Percentiles rank a stretch among this genome's conserved stretches.
Conservation (phyloP, 768 basidiomycete species). For the Russula dissimulans region DNA sequence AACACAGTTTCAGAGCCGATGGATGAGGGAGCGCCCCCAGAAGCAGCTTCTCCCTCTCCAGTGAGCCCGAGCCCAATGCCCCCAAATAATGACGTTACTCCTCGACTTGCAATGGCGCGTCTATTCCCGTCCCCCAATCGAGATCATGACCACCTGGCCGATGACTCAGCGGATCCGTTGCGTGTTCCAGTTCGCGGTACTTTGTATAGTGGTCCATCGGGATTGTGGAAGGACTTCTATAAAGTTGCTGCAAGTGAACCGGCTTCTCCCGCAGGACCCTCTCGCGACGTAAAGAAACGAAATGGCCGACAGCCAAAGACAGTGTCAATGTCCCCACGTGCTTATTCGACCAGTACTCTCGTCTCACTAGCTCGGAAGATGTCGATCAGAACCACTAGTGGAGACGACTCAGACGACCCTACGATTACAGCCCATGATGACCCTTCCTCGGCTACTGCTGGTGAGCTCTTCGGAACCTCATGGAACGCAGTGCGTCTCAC, state of each 20-base stretch:
- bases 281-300: background rate
- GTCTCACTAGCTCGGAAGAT: background rate
- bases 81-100: background rate
- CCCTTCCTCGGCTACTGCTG: background rate
- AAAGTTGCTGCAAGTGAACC: background rate
- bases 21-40: background rate
- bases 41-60: background rate
- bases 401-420: background rate
- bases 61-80: background rate
- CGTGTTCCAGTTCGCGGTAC: constrained; percentile 6
- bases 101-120: background rate
- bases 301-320: background rate
- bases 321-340: background rate
- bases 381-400: background rate
- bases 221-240: constrained; percentile 13
- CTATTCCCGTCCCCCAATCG: background rate
- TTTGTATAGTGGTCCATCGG: constrained; percentile 10
- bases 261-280: background rate
- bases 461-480: background rate
- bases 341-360: background rate
- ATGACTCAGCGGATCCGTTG: background rate
- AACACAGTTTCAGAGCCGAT: background rate
- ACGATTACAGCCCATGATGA: background rate
- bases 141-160: background rate
- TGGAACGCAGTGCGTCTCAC: background rate